phyloP scores from a whole-genome alignment of 1,139 yeast species.

The Spathaspora sp. region DNA sequence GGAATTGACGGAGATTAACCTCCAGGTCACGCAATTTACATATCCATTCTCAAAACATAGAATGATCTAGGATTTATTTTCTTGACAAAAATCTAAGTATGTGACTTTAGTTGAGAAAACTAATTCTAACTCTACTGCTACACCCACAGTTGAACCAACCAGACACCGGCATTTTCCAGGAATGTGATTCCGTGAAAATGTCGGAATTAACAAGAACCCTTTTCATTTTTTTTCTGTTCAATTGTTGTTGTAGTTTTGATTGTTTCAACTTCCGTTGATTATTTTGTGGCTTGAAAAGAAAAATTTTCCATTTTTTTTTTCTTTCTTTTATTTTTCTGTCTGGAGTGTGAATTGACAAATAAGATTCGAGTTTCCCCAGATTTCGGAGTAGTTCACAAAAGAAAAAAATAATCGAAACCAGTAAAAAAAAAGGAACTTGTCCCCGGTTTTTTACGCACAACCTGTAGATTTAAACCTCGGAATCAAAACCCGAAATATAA shows the following conservation, averaged over 20 bases:
- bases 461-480: background rate
- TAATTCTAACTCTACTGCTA: too few species aligned
- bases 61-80: too few species aligned
- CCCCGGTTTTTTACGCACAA: background rate
- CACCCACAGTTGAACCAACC: too few species aligned
- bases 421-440: background rate
- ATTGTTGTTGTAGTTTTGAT: too few species aligned
- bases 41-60: too few species aligned
- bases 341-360: constrained; percentile 7
- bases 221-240: too few species aligned
- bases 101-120: too few species aligned
- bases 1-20: background rate
- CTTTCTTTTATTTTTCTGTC: too few species aligned
- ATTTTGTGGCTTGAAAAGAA: background rate
- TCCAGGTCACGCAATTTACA: background rate
- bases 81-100: too few species aligned
- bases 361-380: constrained; percentile 7
- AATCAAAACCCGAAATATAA: background rate
- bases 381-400: constrained; percentile 5
- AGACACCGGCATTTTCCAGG: too few species aligned
- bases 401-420: background rate
- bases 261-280: background rate
- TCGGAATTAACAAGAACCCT: too few species aligned
- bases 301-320: background rate
- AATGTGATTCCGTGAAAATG: too few species aligned